Base-by-base conservation (phyloP, 2,329 filamentous ascomycete species). In the Sporothrix pseudoabietina region DNA sequence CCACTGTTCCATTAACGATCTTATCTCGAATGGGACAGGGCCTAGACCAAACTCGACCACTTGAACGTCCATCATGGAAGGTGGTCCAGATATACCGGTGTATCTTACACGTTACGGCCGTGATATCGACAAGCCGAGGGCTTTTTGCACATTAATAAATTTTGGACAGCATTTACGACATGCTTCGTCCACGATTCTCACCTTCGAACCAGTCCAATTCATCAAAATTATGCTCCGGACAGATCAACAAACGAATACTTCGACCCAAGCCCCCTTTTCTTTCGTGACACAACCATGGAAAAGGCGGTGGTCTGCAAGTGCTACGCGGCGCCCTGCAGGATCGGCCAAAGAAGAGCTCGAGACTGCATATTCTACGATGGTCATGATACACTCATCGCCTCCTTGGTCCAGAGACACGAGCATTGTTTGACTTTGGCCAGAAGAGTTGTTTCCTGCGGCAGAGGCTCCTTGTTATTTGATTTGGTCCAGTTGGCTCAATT, bases 321-420 rank as follows among this genome's bases (percentile, higher is more conserved):
- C 68, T 54, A 73, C 72, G 32, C 59, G 59, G 68, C 57, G 57
- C 68, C 57, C 68, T 71, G 72, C 72, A 73, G 68, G 49, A 73
- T 73, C 72, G 72, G 72, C 26, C 68, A 71, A 54, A 57, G 39
- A 52, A 63, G 32, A 44, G 32, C 59, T 65, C 57, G 44, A 47
- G 44, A 22, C 52, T 54, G n/a, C 65, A 63, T 35, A 39, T 26
- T 44, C n/a, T 41, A 16, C 59, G n/a, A 41, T 63, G 19, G 14
- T 3, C 12, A 59, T 12, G 32, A 10, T 19, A 10, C 16, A 16
- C n/a, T 10, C 19, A 14, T 16, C 14, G 6, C n/a, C 12, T 61
- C 55, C 19, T 59, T 59, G 30, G 22, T n/a, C 32, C 32, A 39
- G 32, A n/a, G 32, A 22, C 16, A 39, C 16, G 32, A 10, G 10